Evolutionary conservation across 2,329 filamentous ascomycete species (phyloP), one percentile per base, ranked within the genome.

Genomic region (Didymella exigua): DNA sequence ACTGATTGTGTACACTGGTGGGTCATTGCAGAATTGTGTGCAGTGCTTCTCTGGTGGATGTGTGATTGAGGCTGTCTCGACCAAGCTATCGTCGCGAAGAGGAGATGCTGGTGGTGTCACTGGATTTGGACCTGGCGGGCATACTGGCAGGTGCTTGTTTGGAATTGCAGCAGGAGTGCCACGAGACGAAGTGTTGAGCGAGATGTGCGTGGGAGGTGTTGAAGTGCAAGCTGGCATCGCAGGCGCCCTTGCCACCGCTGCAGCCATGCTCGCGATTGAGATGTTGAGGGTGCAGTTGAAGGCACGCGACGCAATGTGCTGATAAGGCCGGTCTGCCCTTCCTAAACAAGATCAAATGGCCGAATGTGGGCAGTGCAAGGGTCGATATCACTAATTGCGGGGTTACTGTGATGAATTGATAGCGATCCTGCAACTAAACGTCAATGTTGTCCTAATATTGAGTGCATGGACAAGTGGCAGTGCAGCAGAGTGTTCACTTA

Each of bases 101-200:
- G 86, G 89, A 21, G 90, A 91, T 7, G 75, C 74, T 29, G 80
- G 80, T 13, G 81, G 79, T 24, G 78, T 80, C 40, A 80, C 61
- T 79, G 85, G 59, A 14, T 74, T 71, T 2, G 90, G 88, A 1
- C 92, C 92, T 1, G 92, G 86, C n/a, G 91, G 89, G 76, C 91
- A 96, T 65, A 88, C 80, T n/a, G 93, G 92, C 21, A 96, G 81
- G 76, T 96, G 91, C 76, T 95, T 96, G 77, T 96, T 96, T 9
- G 92, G 91, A 2, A 82, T 68, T 21, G 95, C 81, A 6, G 89
- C 79, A 16, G 85, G 84, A 6, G 83, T 81, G 41, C 81, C 82
- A 65, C 81, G 77, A 45, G 81, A 71, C 6, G 82, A 79, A 13
- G 82, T 82, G 70, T 86, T 87, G 61, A 89, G 78, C 33, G 79